A percentile compares a stretch with the other conserved stretches of the same genome.
phyloP scores from a whole-genome alignment of 225 moss, liverwort and hornwort species.

The Lunularia cruciata region DNA sequence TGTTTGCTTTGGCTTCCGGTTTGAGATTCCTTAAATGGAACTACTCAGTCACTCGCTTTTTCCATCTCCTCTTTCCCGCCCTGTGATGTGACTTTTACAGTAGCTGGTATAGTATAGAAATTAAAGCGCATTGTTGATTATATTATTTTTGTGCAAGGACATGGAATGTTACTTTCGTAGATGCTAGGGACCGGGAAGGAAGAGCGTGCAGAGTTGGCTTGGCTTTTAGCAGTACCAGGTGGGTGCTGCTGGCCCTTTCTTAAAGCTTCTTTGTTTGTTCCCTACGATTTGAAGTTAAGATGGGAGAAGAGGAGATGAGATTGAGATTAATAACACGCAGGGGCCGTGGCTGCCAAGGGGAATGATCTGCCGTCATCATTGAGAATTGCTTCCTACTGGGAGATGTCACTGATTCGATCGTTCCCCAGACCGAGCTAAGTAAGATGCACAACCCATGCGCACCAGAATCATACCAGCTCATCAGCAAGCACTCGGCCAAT shows the following conservation, averaged over 20 bases:
- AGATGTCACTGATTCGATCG: slow-evolving; percentile 13
- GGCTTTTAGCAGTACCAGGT: too few species aligned
- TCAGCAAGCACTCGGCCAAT: slow-evolving; percentile 9
- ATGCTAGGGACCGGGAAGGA: neutral
- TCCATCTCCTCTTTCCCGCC: neutral
- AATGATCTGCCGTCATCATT: slow-evolving; percentile 8
- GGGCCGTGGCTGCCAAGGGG: neutral
- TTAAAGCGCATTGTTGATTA: neutral
- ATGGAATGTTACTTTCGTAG: slow-evolving; percentile 1
- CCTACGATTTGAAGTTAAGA: too few species aligned
- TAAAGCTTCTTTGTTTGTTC: too few species aligned
- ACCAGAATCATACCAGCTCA: slow-evolving; percentile 16
- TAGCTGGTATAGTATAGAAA: too few species aligned
- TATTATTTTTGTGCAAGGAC: neutral
- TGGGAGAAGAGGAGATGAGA: too few species aligned
- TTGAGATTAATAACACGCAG: too few species aligned
- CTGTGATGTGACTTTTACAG: neutral
- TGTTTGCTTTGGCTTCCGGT: neutral
- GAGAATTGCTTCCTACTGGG: neutral
- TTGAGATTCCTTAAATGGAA: too few species aligned
- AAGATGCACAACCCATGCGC: slow-evolving; percentile 12
- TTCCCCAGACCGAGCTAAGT: neutral
- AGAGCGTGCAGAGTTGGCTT: neutral
- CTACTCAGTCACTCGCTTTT: neutral
- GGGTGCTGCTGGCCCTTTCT: too few species aligned